A percentile compares a stretch with the other conserved stretches of the same genome.
phyloP scores from a whole-genome alignment of 2,329 filamentous ascomycete genomes.

The Dothideomycetidae sp. region DNA sequence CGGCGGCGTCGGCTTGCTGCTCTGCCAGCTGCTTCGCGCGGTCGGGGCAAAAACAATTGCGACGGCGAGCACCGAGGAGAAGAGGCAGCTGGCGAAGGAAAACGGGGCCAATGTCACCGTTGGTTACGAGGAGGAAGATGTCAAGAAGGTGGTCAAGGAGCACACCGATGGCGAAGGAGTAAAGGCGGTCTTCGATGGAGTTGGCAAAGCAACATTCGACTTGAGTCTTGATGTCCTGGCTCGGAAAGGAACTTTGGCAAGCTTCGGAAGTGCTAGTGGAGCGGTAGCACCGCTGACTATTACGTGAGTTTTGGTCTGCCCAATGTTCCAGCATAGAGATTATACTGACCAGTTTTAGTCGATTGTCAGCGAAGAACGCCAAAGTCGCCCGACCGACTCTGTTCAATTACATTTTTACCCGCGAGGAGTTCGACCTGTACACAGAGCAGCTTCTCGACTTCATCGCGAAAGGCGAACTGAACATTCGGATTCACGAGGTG shows the following conservation, averaged over 20 bases:
- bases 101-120: slow-evolving; percentile 60
- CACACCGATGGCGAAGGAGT: slow-evolving; percentile 61
- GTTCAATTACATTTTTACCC: slow-evolving; percentile 53
- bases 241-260: slow-evolving; percentile 61
- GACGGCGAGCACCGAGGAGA: slow-evolving; percentile 60
- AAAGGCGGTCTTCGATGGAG: slow-evolving; percentile 69
- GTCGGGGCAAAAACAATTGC: slow-evolving; percentile 68
- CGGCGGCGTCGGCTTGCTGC: slow-evolving; percentile 62
- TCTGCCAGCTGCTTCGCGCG: slow-evolving; percentile 58
- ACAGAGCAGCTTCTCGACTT: slow-evolving; percentile 58
- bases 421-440: slow-evolving; percentile 59
- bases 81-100: slow-evolving; percentile 52
- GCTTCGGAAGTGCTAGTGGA: slow-evolving; percentile 72
- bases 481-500: slow-evolving; percentile 58
- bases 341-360: slow-evolving; percentile 20
- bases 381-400: slow-evolving; percentile 63
- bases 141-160: slow-evolving; percentile 46
- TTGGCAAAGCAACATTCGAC: slow-evolving; percentile 77
- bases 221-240: slow-evolving; percentile 58
- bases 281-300: slow-evolving; percentile 56
- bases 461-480: slow-evolving; percentile 53
- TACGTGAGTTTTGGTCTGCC: slow-evolving; percentile 37
- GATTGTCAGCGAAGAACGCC: slow-evolving; percentile 58
- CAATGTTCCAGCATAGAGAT: slow-evolving; percentile 8
- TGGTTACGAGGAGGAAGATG: slow-evolving; percentile 49